Evolutionary conservation across 306 rosid genomes (phyloP).

Genomic region (Corylus heterophylla): DNA sequence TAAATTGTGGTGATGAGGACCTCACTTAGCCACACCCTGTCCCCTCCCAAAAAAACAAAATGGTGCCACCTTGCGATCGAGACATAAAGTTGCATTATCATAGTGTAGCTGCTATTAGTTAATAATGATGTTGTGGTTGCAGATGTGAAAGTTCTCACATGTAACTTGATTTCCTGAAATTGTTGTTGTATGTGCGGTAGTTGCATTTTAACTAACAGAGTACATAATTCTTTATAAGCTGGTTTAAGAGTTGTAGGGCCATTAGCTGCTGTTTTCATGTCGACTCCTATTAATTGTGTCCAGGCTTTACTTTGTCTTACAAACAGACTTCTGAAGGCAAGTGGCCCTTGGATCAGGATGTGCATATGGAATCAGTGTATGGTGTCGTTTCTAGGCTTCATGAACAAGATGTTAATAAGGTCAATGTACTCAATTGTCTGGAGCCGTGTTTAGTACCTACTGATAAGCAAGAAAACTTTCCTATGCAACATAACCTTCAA

Average conservation of each 20-base stretch:
- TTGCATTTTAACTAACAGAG: neutral
- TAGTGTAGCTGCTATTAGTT: neutral
- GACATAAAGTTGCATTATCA: neutral
- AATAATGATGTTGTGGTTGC: constrained; percentile 6
- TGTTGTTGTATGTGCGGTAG: neutral
- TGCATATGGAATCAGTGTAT: constrained; percentile 29
- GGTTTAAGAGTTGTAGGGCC: neutral
- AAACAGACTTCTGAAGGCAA: constrained; percentile 45
- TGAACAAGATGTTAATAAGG: constrained; percentile 39
- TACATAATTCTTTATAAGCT: constrained; percentile 2
- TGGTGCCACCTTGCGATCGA: neutral
- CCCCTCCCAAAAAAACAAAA: neutral
- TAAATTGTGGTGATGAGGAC: neutral
- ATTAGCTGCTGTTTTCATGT: neutral
- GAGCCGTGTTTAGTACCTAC: constrained; percentile 30
- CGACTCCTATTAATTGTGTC: constrained; percentile 20
- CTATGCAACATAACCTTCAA: constrained; percentile 34
- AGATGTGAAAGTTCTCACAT: neutral
- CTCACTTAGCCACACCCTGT: neutral
- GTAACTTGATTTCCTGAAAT: neutral
- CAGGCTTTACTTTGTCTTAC: constrained; percentile 25
- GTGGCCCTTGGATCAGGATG: constrained; percentile 44
- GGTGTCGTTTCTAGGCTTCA: constrained; percentile 29
- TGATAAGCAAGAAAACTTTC: constrained; percentile 31
- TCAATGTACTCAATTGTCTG: constrained; percentile 35